Conservation (phyloP, 768 basidiomycete species). For the Mycena belliarum region DNA sequence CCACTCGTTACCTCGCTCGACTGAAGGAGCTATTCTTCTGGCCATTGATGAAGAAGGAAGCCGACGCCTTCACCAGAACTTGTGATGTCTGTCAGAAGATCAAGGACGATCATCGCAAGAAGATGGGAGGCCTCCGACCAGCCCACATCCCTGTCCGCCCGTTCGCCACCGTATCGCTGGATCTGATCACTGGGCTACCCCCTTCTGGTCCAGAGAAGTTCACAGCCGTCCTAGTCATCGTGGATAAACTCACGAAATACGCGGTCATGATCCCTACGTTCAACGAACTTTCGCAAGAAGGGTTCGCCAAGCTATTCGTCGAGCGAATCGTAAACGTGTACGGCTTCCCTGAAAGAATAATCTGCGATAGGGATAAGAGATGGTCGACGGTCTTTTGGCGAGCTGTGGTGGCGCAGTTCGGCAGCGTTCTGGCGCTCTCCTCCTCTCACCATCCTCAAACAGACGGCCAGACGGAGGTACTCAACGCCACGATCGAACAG, state of each 20-base stretch:
- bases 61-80: background rate
- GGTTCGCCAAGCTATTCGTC: slow-evolving; percentile 2
- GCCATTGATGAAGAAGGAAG: background rate
- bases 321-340: background rate
- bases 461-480: slow-evolving; percentile 35
- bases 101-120: background rate
- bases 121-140: slow-evolving; percentile 1
- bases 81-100: slow-evolving; percentile 12
- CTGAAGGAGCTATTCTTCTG: background rate
- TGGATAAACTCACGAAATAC: slow-evolving; percentile 28
- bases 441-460: slow-evolving; percentile 40
- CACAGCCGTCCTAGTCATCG: slow-evolving; percentile 17
- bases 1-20: background rate
- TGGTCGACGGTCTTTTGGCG: slow-evolving; percentile 23
- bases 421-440: slow-evolving; percentile 12
- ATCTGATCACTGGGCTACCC: background rate
- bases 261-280: too few species aligned
- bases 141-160: background rate
- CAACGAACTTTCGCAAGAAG: slow-evolving; percentile 23
- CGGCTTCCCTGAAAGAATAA: background rate
- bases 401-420: background rate
- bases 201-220: too few species aligned
- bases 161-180: background rate
- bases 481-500: slow-evolving; percentile 31
- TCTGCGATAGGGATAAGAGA: slow-evolving; percentile 7